Evolutionary conservation across 768 basidiomycete species (phyloP).

Genomic region (Zangia roseola): DNA sequence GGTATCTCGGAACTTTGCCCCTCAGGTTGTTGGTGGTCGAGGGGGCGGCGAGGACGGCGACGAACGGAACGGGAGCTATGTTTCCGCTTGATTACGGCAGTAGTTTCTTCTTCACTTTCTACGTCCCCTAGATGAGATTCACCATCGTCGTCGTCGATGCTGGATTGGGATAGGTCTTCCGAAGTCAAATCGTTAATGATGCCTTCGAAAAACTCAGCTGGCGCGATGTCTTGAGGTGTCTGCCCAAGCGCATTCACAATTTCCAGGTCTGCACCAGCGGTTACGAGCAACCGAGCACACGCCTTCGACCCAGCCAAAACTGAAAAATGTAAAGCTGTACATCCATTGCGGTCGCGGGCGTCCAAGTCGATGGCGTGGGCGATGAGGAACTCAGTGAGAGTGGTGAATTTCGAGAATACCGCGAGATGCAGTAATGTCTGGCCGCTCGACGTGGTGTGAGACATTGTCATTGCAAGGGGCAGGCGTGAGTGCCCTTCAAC

Average conservation of each 20-base stretch:
- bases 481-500: constrained; percentile 42
- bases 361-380: constrained; percentile 75
- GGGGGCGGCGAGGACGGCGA: constrained; percentile 22
- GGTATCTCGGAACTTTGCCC: background rate
- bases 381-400: constrained; percentile 71
- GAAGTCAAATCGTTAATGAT: constrained; percentile 18
- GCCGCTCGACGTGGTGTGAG: constrained; percentile 64
- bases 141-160: constrained; percentile 39
- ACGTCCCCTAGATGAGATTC: constrained; percentile 70
- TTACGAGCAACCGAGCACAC: constrained; percentile 67
- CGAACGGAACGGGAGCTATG: constrained; percentile 34
- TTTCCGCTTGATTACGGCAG: constrained; percentile 29
- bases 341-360: constrained; percentile 84
- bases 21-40: constrained; percentile 19
- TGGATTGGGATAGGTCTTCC: constrained; percentile 23
- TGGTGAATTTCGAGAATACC: constrained; percentile 70
- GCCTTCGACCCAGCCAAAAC: constrained; percentile 60
- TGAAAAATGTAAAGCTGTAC: constrained; percentile 87
- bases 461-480: constrained; percentile 57
- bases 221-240: constrained; percentile 62
- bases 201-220: constrained; percentile 45
- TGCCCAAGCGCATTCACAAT: constrained; percentile 72
- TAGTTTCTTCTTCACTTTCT: constrained; percentile 60
- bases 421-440: constrained; percentile 92
- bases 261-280: constrained; percentile 77